Conservation (phyloP, 2,329 filamentous ascomycete genomes). For the Arthrinium phaeospermum region DNA sequence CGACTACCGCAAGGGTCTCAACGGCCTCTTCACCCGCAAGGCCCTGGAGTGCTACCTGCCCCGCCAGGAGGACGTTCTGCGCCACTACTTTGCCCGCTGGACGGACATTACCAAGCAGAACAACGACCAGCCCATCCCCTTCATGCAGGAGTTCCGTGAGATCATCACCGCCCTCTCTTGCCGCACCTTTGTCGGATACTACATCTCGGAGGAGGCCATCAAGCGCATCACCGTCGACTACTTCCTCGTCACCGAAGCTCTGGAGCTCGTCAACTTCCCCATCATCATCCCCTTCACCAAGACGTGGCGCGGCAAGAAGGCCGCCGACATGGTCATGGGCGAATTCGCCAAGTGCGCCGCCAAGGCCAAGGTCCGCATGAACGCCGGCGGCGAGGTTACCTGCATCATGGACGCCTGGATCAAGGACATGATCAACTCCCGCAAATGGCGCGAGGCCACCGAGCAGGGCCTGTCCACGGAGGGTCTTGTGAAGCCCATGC, state of each 20-base stretch:
- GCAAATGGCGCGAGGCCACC: slow-evolving; percentile 79
- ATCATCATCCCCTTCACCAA: slow-evolving; percentile 95
- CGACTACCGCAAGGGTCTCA: slow-evolving; percentile 95
- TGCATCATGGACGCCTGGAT: slow-evolving; percentile 98
- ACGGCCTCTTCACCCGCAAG: slow-evolving; percentile 90
- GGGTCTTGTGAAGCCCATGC: slow-evolving; percentile 78
- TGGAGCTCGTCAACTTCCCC: slow-evolving; percentile 98
- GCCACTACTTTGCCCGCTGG: slow-evolving; percentile 82
- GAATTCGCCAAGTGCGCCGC: slow-evolving; percentile 92
- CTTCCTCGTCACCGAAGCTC: slow-evolving; percentile 92
- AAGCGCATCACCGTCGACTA: slow-evolving; percentile 97
- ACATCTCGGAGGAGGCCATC: slow-evolving; percentile 87
- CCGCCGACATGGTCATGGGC: slow-evolving; percentile 85
- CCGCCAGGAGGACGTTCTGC: slow-evolving; percentile 90
- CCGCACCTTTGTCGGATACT: slow-evolving; percentile 96
- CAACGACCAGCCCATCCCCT: slow-evolving; percentile 76
- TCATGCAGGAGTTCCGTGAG: slow-evolving; percentile 92
- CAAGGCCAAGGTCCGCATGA: slow-evolving; percentile 92
- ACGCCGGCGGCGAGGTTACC: slow-evolving; percentile 80
- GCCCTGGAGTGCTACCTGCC: slow-evolving; percentile 89
- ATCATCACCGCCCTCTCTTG: slow-evolving; percentile 94
- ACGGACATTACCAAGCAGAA: slow-evolving; percentile 75
- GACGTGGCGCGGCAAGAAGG: slow-evolving; percentile 97
- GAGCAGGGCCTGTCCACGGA: slow-evolving; percentile 73
- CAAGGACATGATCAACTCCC: slow-evolving; percentile 83